Conservation (phyloP, 768 basidiomycete genomes). For the Lactarius hatsudake region DNA sequence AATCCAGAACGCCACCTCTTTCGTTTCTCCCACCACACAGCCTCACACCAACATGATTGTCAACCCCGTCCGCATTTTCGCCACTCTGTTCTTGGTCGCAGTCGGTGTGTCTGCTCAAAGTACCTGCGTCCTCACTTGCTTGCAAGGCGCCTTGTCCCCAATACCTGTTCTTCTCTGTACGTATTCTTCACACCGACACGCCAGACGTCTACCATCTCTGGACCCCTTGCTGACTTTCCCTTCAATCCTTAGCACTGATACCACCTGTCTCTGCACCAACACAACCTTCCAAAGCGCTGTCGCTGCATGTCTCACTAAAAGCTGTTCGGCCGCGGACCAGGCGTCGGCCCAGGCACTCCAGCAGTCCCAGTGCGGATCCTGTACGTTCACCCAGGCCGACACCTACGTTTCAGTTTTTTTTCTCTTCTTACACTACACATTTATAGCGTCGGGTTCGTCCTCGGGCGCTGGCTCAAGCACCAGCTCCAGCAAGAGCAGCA, state of each 20-base stretch:
- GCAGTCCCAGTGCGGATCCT: conserved; percentile 34
- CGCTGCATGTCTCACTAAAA: conserved; percentile 34
- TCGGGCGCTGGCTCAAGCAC: background rate
- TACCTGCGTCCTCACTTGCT: conserved; percentile 3
- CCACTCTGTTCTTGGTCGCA: background rate
- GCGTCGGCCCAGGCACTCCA: conserved; percentile 36
- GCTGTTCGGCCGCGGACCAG: conserved; percentile 37
- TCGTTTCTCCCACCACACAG: background rate
- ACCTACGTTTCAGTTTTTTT: background rate
- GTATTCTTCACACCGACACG: background rate
- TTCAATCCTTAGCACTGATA: conserved; percentile 35
- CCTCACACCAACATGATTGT: conserved; percentile 1
- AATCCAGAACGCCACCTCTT: no score
- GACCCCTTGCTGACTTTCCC: conserved; percentile 1
- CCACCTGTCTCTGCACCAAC: conserved; percentile 42
- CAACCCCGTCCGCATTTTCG: conserved; percentile 2
- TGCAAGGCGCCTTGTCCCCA: background rate
- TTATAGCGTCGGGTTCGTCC: background rate
- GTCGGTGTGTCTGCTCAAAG: conserved; percentile 16
- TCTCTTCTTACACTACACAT: background rate
- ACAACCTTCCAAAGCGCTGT: conserved; percentile 38
- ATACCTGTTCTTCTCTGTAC: conserved; percentile 7
- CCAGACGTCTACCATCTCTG: no score
- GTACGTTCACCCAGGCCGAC: conserved; percentile 6
- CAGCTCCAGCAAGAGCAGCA: background rate